Base-by-base conservation (phyloP, 495 filamentous ascomycete genomes). In the Tuber brumale region DNA sequence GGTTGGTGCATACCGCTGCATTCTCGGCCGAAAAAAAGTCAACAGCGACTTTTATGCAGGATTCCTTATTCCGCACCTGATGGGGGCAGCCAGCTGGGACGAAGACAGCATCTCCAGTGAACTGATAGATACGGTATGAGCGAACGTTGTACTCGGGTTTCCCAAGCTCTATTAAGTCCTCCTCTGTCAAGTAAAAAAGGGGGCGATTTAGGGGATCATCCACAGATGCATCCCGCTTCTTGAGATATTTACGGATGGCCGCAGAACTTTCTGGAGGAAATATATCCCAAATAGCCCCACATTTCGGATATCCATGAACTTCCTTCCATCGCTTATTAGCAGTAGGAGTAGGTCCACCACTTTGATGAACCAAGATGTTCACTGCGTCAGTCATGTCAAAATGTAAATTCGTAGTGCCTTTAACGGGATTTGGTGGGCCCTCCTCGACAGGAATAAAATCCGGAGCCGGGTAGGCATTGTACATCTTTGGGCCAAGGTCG, bases 231-330 rank as follows among this genome's bases (percentile, higher is more conserved):
- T 74, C 71, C 9, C 70, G 42, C 27, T 45, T 69, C 41, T 82
- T 81, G 21, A 84, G 80, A 66, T 82, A 84, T 27, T 21, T 19
- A 41, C 83, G 82, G 31, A 84, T 72, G 21, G 23, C 46, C 1
- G 14, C 14, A 21, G 81, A 77, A 16, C 76, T 74, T 0, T 70
- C 74, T 16, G 83, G 83, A 43, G 81, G 81, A 48, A 84, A 84
- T 57, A 84, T 84, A 70, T 84, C 83, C 83, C 83, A 84, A n/a
- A 84, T 77, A n/a, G 83, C 83, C 19, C 79, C 83, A 39, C 77
- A 78, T 31, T n/a, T 3, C 1, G 83, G 83, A 41, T 80, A 79
- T 35, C 48, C 77, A 23, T 70, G 10, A 27, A 21, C 35, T 72
- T 74, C 75, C 35, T 31, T 3, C 57, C 57, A 66, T 66, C 3